These are phyloP conservation scores for Helminthosporium solani DNA, from an alignment of 2,329 filamentous ascomycete genomes.

Conservation along the genomic window DNA sequence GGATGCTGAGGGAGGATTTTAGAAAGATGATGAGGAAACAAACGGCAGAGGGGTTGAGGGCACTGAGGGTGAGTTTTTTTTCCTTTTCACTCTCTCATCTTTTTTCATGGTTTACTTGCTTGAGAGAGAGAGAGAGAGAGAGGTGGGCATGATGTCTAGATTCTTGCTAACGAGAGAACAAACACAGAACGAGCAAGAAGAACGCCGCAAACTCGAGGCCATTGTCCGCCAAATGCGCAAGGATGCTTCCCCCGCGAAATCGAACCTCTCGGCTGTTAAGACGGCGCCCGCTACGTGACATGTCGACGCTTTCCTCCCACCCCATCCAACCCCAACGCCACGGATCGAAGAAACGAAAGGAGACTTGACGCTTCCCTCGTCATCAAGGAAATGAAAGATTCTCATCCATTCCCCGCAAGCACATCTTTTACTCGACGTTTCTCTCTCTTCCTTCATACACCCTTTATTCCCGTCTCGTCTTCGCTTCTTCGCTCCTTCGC, in stretches of 20 bases:
- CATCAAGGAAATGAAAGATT: too few species aligned
- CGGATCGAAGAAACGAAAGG: too few species aligned
- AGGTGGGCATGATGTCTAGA: too few species aligned
- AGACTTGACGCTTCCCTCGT: too few species aligned
- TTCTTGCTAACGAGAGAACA: slow-evolving; percentile 25
- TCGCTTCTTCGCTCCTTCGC: too few species aligned
- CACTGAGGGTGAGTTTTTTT: slow-evolving; percentile 59
- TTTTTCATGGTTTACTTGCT: background rate
- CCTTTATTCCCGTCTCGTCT: too few species aligned
- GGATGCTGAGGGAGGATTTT: slow-evolving; percentile 71
- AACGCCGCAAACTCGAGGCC: slow-evolving; percentile 65
- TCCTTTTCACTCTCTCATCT: background rate
- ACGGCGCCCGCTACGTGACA: background rate
- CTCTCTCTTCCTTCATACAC: too few species aligned
- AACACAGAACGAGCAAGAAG: slow-evolving; percentile 67
- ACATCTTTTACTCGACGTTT: too few species aligned
- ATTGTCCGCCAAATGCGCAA: slow-evolving; percentile 57
- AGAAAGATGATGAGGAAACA: slow-evolving; percentile 80
- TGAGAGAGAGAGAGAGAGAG: too few species aligned
- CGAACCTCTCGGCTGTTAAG: slow-evolving; percentile 9
- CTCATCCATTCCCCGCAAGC: too few species aligned
- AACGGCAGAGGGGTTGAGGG: slow-evolving; percentile 64
- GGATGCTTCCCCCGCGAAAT: slow-evolving; percentile 34
- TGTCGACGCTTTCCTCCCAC: too few species aligned
- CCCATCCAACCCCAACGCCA: too few species aligned